These are phyloP conservation scores for Xylaria venustula DNA, from an alignment of 495 filamentous ascomycete species.

Conservation along the genomic window DNA sequence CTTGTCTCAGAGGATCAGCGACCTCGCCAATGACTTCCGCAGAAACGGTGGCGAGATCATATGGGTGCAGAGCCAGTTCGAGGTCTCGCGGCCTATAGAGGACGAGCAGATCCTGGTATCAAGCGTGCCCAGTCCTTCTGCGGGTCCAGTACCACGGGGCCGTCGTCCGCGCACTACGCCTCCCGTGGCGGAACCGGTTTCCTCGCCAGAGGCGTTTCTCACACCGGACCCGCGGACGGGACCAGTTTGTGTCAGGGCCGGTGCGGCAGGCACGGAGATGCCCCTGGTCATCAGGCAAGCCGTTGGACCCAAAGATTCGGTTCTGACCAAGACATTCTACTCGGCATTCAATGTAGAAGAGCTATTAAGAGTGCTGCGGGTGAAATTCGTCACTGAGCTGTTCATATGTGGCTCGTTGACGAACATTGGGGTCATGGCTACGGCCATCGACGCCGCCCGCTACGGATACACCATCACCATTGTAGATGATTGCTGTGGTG, in stretches of 20 bases:
- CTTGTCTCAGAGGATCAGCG: slow-evolving; percentile 65
- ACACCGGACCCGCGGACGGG: slow-evolving; percentile 38
- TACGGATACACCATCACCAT: slow-evolving; percentile 84
- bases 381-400: slow-evolving; percentile 82
- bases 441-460: slow-evolving; percentile 83
- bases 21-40: slow-evolving; percentile 72
- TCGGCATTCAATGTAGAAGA: slow-evolving; percentile 78
- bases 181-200: slow-evolving; percentile 5
- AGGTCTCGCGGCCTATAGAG: slow-evolving; percentile 55
- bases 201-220: slow-evolving; percentile 36
- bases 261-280: slow-evolving; percentile 67
- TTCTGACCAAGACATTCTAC: slow-evolving; percentile 80
- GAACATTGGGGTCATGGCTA: slow-evolving; percentile 89
- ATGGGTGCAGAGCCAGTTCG: slow-evolving; percentile 81
- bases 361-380: slow-evolving; percentile 68
- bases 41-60: slow-evolving; percentile 70
- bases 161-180: slow-evolving; percentile 20
- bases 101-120: slow-evolving; percentile 49
- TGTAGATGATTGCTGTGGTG: slow-evolving; percentile 88
- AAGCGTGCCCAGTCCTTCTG: slow-evolving; percentile 21
- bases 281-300: slow-evolving; percentile 55
- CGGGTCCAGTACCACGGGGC: slow-evolving; percentile 19
- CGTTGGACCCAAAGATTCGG: slow-evolving; percentile 60
- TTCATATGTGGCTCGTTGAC: slow-evolving; percentile 88
- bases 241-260: slow-evolving; percentile 58